These are phyloP conservation scores for Cyclocybe aegerita DNA, from an alignment of 768 basidiomycete species.

Conservation along the genomic window DNA sequence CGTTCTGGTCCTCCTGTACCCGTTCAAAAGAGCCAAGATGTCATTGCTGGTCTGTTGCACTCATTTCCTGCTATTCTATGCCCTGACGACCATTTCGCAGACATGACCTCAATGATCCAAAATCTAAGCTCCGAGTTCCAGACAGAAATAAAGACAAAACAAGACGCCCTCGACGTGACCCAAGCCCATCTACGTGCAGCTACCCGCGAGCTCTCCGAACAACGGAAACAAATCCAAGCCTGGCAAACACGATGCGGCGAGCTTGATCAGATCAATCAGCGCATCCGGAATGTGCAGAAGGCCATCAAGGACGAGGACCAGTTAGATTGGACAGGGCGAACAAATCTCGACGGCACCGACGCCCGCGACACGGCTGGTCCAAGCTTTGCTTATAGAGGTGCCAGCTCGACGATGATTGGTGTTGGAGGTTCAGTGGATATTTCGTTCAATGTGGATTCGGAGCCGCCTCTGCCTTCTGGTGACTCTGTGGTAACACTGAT, in stretches of 20 bases:
- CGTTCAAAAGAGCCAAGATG: conserved; percentile 85
- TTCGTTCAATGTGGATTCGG: conserved; percentile 63
- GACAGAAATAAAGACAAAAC: conserved; percentile 80
- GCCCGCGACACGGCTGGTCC: conserved; percentile 46
- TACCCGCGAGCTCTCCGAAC: conserved; percentile 87
- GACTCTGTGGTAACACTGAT: conserved; percentile 65
- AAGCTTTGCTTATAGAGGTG: conserved; percentile 72
- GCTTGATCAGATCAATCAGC: conserved; percentile 79
- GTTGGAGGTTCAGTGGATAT: conserved; percentile 66
- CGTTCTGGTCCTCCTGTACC: conserved; percentile 75
- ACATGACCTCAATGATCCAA: conserved; percentile 86
- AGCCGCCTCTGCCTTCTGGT: conserved; percentile 65
- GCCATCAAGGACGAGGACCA: conserved; percentile 75
- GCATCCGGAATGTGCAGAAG: conserved; percentile 80
- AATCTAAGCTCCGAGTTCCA: conserved; percentile 76
- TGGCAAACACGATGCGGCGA: conserved; percentile 76
- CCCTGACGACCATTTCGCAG: conserved; percentile 32
- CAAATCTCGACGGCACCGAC: conserved; percentile 39
- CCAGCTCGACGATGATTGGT: conserved; percentile 63
- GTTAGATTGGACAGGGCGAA: conserved; percentile 90
- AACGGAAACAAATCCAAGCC: conserved; percentile 77
- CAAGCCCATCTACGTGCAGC: conserved; percentile 86
- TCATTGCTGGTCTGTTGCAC: conserved; percentile 61
- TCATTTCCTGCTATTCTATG: not conserved
- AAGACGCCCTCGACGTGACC: conserved; percentile 84